Conservation (phyloP, 257 asterid genomes). For the Haberlea rhodopensis region DNA sequence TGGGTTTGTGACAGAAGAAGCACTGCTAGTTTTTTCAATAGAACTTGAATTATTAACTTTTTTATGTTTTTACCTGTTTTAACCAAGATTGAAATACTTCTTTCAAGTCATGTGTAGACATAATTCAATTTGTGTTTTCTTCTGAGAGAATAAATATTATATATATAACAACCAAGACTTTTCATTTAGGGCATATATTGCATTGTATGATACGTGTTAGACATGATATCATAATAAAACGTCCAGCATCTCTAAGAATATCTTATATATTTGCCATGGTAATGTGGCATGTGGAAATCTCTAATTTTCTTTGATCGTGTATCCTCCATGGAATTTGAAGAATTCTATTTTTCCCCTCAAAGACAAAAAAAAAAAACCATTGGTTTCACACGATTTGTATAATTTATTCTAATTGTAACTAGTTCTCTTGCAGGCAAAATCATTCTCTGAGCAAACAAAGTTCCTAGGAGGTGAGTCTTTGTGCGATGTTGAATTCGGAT, state of each 20-base stretch:
- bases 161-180: not conserved
- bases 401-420: constrained; percentile 20
- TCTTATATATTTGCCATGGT: not conserved
- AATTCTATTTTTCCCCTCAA: constrained; percentile 12
- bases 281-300: not conserved
- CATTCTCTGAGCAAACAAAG: constrained; percentile 77
- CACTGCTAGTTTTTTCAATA: not conserved
- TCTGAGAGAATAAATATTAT: not conserved
- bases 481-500: not conserved
- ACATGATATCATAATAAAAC: too few species aligned
- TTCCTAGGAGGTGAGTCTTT: constrained; percentile 80
- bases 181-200: not conserved
- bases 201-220: not conserved
- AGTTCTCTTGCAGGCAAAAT: constrained; percentile 62
- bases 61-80: not conserved
- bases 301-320: not conserved
- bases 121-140: not conserved
- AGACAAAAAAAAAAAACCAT: constrained; percentile 6
- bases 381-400: constrained; percentile 12
- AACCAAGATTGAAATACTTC: not conserved
- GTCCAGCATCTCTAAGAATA: not conserved
- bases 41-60: not conserved
- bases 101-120: not conserved
- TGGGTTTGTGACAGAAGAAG: constrained; percentile 1
- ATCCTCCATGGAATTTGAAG: not conserved